Evolutionary conservation across 2,329 filamentous ascomycete genomes (phyloP).

Genomic region (Sarocladiaceae sp.): DNA sequence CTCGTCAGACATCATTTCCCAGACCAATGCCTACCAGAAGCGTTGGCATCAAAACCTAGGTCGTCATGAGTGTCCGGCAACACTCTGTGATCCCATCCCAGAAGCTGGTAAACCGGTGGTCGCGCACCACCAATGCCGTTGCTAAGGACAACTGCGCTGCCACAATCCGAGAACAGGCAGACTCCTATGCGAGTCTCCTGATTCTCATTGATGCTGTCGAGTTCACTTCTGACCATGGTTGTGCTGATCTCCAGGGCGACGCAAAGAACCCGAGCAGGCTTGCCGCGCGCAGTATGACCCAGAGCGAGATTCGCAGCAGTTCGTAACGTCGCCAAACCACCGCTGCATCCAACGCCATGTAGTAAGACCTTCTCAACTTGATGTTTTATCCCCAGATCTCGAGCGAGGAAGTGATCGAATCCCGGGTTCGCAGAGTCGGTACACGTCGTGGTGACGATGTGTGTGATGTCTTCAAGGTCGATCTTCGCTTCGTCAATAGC

Average conservation of each 20-base stretch:
- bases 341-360: slow-evolving; percentile 63
- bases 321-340: slow-evolving; percentile 56
- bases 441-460: slow-evolving; percentile 64
- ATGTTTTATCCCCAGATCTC: slow-evolving; percentile 51
- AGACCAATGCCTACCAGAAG: slow-evolving; percentile 42
- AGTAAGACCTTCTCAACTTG: slow-evolving; percentile 61
- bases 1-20: neutral
- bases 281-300: slow-evolving; percentile 54
- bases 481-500: slow-evolving; percentile 52
- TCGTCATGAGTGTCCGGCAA: slow-evolving; percentile 59
- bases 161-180: slow-evolving; percentile 66
- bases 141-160: slow-evolving; percentile 60
- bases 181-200: slow-evolving; percentile 62
- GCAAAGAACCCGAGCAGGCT: slow-evolving; percentile 60
- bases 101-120: slow-evolving; percentile 51
- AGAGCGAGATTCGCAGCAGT: slow-evolving; percentile 64
- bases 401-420: slow-evolving; percentile 62
- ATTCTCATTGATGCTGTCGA: slow-evolving; percentile 55
- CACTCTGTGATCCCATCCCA: slow-evolving; percentile 62
- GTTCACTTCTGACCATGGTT: slow-evolving; percentile 58
- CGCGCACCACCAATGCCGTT: slow-evolving; percentile 53
- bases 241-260: slow-evolving; percentile 62
- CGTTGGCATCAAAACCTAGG: slow-evolving; percentile 62
- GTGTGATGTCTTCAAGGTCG: slow-evolving; percentile 51
- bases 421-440: slow-evolving; percentile 67